phyloP scores from a whole-genome alignment of 371 early-diverging fungal genomes.

The Parasitella parasitica region DNA sequence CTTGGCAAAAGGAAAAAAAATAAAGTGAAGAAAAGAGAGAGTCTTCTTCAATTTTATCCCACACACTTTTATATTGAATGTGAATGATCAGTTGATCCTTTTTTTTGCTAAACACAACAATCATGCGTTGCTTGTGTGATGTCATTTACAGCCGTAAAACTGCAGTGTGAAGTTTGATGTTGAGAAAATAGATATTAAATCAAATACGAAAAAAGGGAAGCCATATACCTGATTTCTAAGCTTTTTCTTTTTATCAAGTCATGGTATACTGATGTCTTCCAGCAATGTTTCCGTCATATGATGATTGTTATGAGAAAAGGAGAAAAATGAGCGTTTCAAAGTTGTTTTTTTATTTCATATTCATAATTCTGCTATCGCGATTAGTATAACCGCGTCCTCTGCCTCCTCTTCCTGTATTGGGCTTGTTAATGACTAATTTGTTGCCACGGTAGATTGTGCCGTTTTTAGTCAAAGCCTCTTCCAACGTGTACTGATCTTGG shows the following conservation, averaged over 20 bases:
- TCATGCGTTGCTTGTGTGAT: not conserved
- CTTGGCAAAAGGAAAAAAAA: not conserved
- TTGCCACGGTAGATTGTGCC: conserved; percentile 41
- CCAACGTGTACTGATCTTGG: conserved; percentile 32
- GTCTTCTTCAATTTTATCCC: not conserved
- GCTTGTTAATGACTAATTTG: conserved; percentile 44
- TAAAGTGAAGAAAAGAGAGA: conserved; percentile 7
- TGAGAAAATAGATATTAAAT: not conserved
- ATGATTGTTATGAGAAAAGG: too few species aligned
- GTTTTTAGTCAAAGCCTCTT: conserved; percentile 41
- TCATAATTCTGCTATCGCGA: conserved; percentile 29
- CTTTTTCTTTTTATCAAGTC: too few species aligned
- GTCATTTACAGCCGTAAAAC: not conserved
- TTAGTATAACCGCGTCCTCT: conserved; percentile 18
- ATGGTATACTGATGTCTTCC: too few species aligned
- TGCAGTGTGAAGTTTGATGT: not conserved
- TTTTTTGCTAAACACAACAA: not conserved
- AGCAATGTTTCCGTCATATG: not conserved
- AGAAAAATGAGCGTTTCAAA: not conserved
- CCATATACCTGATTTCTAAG: too few species aligned
- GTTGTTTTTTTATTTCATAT: not conserved
- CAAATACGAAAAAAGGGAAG: too few species aligned
- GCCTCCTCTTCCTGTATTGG: conserved; percentile 29
- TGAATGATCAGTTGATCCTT: conserved; percentile 2
- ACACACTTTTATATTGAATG: not conserved